Evolutionary conservation across 2,329 filamentous ascomycete genomes (phyloP), one percentile per base, ranked within the genome.

Genomic region (Tetracladium maxilliforme): DNA sequence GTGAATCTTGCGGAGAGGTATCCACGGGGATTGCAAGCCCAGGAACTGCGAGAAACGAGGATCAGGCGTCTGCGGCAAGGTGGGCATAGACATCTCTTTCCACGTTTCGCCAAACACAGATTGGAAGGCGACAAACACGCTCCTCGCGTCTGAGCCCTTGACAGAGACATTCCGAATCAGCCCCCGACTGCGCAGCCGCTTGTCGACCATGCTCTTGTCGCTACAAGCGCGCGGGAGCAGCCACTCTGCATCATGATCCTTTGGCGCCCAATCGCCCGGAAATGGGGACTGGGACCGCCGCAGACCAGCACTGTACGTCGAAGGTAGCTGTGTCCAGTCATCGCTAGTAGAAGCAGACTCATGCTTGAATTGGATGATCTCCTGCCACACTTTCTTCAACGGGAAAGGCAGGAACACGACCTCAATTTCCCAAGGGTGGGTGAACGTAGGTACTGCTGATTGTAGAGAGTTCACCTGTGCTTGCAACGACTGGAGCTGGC

Each of bases 1-100:
- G 42, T 79, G 69, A 4, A 82, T 54, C 44, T 86, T 86, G 25
- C 79, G 68, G 11, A 87, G 54, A 5, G 80, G 80, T n/a, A 86
- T 63, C 64, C 78, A 82, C 0, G 66, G 49, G 21, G 76, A 71
- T 27, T 65, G 61, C 11, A 86, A 55, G 6, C 72, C 79, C 12
- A 73, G 52, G 26, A 63, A 70, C 20, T 54, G 54, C 5, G 49
- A 38, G 8, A 52, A 41, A 22, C 45, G 46, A n/a, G n/a, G n/a
- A n/a, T 40, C 38, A 9, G 18, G 18, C 22, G 52, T 50, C 5
- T 45, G 34, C 7, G 39, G 39, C 4, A 43, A 43, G 24, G 19
- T 4, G 14, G 7, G 17, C n/a, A n/a, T n/a, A n/a, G n/a, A n/a
- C n/a, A n/a, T n/a, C n/a, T n/a, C n/a, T n/a, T n/a, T n/a, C n/a